Conservation (phyloP, 306 rosid genomes). For the Fragaria vesca region DNA sequence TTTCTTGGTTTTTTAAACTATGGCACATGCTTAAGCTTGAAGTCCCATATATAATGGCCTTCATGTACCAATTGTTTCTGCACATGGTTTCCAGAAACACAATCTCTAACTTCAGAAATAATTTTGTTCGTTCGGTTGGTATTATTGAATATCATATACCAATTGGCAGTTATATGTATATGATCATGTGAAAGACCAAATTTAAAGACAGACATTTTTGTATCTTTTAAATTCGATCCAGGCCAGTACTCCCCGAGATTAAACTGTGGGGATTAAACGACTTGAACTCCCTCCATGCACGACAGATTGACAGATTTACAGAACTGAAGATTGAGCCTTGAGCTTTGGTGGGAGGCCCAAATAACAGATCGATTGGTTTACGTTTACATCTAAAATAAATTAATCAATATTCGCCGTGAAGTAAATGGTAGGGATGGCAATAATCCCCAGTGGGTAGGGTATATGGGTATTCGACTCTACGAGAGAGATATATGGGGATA, state of each 20-base stretch:
- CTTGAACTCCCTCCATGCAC: too few relatives aligned
- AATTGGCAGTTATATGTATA: neutral
- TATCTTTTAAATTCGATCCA: neutral
- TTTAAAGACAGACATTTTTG: neutral
- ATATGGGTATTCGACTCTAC: too few relatives aligned
- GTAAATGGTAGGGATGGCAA: too few relatives aligned
- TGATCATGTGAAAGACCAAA: slow-evolving; percentile 1
- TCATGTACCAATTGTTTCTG: neutral
- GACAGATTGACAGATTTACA: too few relatives aligned
- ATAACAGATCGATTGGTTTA: too few relatives aligned
- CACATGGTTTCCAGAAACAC: slow-evolving; percentile 18
- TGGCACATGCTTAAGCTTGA: slow-evolving; percentile 1
- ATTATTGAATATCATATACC: neutral
- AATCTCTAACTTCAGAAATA: neutral
- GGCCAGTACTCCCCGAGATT: neutral
- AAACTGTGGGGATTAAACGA: neutral
- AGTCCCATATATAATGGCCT: neutral
- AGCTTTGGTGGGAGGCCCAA: too few relatives aligned
- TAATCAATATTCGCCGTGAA: too few relatives aligned
- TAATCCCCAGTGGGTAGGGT: too few relatives aligned
- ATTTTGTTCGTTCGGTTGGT: neutral
- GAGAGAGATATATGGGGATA: too few relatives aligned
- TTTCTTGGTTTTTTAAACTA: neutral
- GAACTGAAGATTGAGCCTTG: too few relatives aligned
- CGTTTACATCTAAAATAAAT: too few relatives aligned